These are phyloP conservation scores for Clitopilus passeckerianus DNA, from an alignment of 768 basidiomycete genomes.

Conservation along the genomic window DNA sequence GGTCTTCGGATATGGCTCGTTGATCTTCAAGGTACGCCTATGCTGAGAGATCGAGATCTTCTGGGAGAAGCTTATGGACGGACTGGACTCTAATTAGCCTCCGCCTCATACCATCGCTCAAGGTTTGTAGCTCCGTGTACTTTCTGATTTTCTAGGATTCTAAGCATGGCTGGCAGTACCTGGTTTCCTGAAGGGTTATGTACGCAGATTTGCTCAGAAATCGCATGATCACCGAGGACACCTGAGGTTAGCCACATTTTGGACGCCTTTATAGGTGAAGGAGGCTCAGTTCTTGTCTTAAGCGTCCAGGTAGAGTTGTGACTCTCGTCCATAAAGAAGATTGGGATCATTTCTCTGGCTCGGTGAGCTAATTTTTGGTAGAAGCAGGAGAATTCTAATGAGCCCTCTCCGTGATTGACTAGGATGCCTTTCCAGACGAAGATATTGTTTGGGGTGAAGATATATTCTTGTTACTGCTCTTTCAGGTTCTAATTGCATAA, in stretches of 20 bases:
- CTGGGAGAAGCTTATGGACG: background rate
- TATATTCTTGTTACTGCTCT: background rate
- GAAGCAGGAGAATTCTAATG: background rate
- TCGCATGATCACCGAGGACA: conserved; percentile 94
- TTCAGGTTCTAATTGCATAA: background rate
- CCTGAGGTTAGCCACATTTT: conserved; percentile 49
- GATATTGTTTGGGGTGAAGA: conserved; percentile 83
- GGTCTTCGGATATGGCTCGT: conserved; percentile 90
- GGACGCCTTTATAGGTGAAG: background rate
- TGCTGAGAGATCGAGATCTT: background rate
- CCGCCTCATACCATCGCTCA: conserved; percentile 72
- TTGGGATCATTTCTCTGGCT: conserved; percentile 73
- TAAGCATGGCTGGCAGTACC: conserved; percentile 35
- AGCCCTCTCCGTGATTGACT: background rate
- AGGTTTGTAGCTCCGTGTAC: conserved; percentile 39
- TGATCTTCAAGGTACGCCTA: conserved; percentile 78
- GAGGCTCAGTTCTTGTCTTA: background rate
- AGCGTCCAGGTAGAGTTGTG: conserved; percentile 87
- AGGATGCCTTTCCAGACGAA: conserved; percentile 69
- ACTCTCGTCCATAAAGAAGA: conserved; percentile 86
- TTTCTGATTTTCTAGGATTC: background rate
- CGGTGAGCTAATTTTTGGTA: conserved; percentile 34
- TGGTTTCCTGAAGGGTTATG: conserved; percentile 88
- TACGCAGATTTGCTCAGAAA: conserved; percentile 84
- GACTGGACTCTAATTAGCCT: conserved; percentile 41